A percentile compares a stretch with the other conserved stretches of the same genome.
Evolutionary conservation across 192 early-diverging fungal species (phyloP).

Genomic region (Gamsiella multidivaricata): DNA sequence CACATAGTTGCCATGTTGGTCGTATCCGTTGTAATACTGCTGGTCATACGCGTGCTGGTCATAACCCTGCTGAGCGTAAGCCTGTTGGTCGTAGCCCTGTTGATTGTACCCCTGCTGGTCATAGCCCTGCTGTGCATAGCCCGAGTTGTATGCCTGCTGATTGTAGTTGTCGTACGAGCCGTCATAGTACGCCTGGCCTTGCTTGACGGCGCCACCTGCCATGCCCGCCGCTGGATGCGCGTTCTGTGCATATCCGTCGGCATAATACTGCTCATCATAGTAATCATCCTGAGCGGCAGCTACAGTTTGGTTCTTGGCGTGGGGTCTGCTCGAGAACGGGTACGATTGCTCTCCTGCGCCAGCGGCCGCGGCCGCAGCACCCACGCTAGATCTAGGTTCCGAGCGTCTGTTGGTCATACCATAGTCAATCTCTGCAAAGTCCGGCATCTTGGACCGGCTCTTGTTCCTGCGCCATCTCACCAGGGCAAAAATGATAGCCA

Average conservation of each 20-base stretch:
- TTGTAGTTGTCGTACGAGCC: slow-evolving; percentile 2
- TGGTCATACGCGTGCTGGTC: slow-evolving; percentile 34
- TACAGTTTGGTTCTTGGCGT: slow-evolving; percentile 6
- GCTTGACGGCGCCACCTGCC: slow-evolving; percentile 1
- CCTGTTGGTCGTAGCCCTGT: slow-evolving; percentile 20
- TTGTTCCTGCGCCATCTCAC: slow-evolving; percentile 30
- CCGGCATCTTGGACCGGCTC: slow-evolving; percentile 33
- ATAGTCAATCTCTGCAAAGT: slow-evolving; percentile 40
- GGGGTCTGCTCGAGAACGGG: slow-evolving; percentile 43
- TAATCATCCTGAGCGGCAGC: slow-evolving; percentile 31
- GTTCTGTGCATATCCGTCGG: slow-evolving; percentile 23
- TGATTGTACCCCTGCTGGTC: slow-evolving; percentile 11
- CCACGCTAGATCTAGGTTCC: slow-evolving; percentile 23
- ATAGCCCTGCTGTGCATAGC: no score
- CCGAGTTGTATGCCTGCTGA: not conserved
- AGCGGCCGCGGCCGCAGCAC: not conserved
- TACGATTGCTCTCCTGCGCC: slow-evolving; percentile 18
- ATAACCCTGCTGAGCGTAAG: slow-evolving; percentile 24
- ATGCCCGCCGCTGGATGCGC: slow-evolving; percentile 22
- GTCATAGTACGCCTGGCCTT: slow-evolving; percentile 18
- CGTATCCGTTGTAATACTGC: slow-evolving; percentile 22
- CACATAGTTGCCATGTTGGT: slow-evolving; percentile 31
- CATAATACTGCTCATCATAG: slow-evolving; percentile 45
- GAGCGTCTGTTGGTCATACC: slow-evolving; percentile 29
- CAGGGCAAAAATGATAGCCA: slow-evolving; percentile 35